Evolutionary conservation across 1,284 basidiomycete genomes (phyloP).

Genomic region (Kalmanozyma brasiliensis): DNA sequence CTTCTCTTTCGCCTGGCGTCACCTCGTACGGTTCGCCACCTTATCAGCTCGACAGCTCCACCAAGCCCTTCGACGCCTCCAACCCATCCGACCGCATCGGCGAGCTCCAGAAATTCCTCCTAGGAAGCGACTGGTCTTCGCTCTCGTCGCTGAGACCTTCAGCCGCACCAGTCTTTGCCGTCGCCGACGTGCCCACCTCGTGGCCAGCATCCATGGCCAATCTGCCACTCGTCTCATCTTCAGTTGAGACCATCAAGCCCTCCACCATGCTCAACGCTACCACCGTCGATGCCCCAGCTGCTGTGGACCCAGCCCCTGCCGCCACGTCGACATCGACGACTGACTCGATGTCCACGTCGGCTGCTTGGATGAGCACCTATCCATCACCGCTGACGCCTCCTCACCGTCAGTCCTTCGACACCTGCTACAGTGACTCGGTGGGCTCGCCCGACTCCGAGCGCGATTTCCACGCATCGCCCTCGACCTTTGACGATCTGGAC

Average conservation of each 20-base stretch:
- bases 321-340: background rate
- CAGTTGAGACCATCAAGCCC: conserved; percentile 22
- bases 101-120: conserved; percentile 41
- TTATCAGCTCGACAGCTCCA: conserved; percentile 17
- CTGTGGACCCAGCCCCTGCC: background rate
- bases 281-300: background rate
- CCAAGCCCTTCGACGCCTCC: conserved; percentile 21
- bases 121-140: conserved; percentile 43
- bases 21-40: conserved; percentile 21
- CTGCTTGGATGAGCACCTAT: conserved; percentile 1
- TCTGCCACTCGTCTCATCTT: conserved; percentile 16
- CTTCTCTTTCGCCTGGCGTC: conserved; percentile 14
- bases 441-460: conserved; percentile 48
- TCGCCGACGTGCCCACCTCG: conserved; percentile 5
- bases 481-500: conserved; percentile 42
- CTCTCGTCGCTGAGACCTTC: conserved; percentile 37
- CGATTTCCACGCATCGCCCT: conserved; percentile 48
- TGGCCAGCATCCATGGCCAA: conserved; percentile 11
- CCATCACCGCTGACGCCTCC: conserved; percentile 27
- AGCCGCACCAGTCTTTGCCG: conserved; percentile 4
- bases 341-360: background rate
- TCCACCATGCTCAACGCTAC: background rate
- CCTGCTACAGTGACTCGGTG: conserved; percentile 38
- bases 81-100: conserved; percentile 25
- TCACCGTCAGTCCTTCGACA: conserved; percentile 40